Base-by-base conservation (phyloP, 2,329 filamentous ascomycete species). In the Monilinia polystroma region DNA sequence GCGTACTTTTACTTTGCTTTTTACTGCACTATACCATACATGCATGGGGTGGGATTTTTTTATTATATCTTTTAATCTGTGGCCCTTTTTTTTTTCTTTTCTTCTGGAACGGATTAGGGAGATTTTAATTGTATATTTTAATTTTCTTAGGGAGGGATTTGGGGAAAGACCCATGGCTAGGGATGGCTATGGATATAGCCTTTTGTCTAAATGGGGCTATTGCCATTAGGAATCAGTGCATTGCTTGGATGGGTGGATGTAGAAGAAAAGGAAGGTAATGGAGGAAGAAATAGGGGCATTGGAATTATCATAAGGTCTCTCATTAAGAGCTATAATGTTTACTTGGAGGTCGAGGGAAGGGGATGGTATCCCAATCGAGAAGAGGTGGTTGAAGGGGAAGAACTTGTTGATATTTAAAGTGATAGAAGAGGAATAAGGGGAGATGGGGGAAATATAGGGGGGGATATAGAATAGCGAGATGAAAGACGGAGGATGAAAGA, bases 11-110 rank as follows among this genome's bases (percentile, higher is more conserved):
- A 41, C 26, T 58, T 66, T 23, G 29, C 23, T 63, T 38, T 53
- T 54, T 55, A 62, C 43, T 60, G 64, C 64, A 66, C 35, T 66
- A 66, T 66, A 66, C 64, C 64, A 66, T 66, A 59, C 32, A 51
- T 23, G 54, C 55, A 32, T 38, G 32, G 49, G 63, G 18, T 38
- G 45, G 29, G 32, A 49, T 66, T 49, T 64, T 49, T 56, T 18
- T 20, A 60, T 41, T 16, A 43, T 49, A 7, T 10, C 26, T 29
- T 64, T 64, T 64, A 64, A 64, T 64, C 8, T 35, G 23, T 35
- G 56, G 35, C 14, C 49, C 49, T 63, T 23, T 23, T 23, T 56
- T 63, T 62, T 20, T 20, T 41, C 23, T 23, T 57, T 16, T 23
- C 14, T 12, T 29, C 55, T 45, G 14, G 16, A 32, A 38, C 23